Evolutionary conservation across 2,329 filamentous ascomycete species (phyloP).

Genomic region (Talaromyces sp.): DNA sequence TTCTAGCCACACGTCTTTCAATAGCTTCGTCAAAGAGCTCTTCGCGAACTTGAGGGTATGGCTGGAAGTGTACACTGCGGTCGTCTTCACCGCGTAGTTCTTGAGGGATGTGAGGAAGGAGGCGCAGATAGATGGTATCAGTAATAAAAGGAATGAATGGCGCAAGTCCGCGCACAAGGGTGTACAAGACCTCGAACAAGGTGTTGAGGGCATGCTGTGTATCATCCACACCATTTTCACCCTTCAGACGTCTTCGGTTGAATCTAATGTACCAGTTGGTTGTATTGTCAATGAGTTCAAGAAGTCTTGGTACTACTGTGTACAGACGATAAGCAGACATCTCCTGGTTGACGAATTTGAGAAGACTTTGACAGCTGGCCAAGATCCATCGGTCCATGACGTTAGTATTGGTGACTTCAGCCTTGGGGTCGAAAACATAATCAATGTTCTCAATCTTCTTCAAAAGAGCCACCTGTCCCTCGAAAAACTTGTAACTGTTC

Average conservation of each 20-base stretch:
- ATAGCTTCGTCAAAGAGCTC: constrained; percentile 85
- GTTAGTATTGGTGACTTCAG: constrained; percentile 63
- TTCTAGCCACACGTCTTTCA: constrained; percentile 80
- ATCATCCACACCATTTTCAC: constrained; percentile 80
- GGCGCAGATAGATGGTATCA: constrained; percentile 85
- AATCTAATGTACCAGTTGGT: constrained; percentile 99
- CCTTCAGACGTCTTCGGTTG: constrained; percentile 87
- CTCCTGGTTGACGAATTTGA: constrained; percentile 89
- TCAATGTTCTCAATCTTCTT: constrained; percentile 81
- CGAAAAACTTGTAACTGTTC: constrained; percentile 98
- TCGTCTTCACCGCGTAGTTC: constrained; percentile 67
- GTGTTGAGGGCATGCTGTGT: constrained; percentile 90
- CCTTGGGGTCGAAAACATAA: constrained; percentile 74
- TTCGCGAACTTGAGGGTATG: constrained; percentile 82
- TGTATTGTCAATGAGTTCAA: constrained; percentile 84
- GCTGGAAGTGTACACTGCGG: constrained; percentile 87
- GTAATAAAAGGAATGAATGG: constrained; percentile 96
- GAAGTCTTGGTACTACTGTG: constrained; percentile 83
- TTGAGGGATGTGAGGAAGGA: constrained; percentile 78
- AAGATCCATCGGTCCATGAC: constrained; percentile 97
- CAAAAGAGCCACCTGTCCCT: constrained; percentile 77
- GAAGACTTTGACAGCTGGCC: constrained; percentile 83
- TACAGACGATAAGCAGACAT: constrained; percentile 81
- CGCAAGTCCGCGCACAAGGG: constrained; percentile 80
- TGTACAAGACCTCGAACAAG: constrained; percentile 89